These are phyloP conservation scores for Dendrobium officinale DNA, from an alignment of 106 monocot genomes.

Conservation along the genomic window DNA sequence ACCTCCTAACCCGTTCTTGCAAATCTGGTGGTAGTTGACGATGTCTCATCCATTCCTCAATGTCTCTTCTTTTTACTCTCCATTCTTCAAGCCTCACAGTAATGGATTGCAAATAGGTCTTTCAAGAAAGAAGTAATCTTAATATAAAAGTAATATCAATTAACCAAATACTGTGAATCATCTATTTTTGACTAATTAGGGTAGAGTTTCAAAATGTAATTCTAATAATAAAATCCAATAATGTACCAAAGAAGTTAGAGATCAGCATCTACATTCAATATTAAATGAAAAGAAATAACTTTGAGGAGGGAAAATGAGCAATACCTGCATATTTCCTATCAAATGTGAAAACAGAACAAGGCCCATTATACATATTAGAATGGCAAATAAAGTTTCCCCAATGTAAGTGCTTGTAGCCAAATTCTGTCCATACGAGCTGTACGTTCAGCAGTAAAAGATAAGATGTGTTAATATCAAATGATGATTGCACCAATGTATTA, in stretches of 20 bases:
- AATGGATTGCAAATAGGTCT: conserved; percentile 88
- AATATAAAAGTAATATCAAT: background rate
- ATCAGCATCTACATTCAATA: too few species aligned
- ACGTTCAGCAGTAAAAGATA: conserved; percentile 6
- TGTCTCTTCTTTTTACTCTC: conserved; percentile 80
- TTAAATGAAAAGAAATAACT: too few species aligned
- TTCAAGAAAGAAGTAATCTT: conserved; percentile 2
- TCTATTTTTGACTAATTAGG: background rate
- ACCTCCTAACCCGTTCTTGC: conserved; percentile 60
- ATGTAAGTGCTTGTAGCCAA: conserved; percentile 65
- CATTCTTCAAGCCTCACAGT: conserved; percentile 83
- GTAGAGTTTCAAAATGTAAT: background rate
- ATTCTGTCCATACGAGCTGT: conserved; percentile 88
- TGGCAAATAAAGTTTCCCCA: conserved; percentile 72
- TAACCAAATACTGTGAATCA: background rate
- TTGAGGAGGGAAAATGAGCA: background rate
- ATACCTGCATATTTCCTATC: conserved; percentile 98
- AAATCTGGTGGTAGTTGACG: conserved; percentile 71
- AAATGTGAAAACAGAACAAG: conserved; percentile 84
- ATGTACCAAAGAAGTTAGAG: background rate
- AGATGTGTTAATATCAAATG: background rate
- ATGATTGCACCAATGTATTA: background rate
- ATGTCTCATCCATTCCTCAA: conserved; percentile 96
- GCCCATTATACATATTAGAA: conserved; percentile 65
- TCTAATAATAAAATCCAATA: background rate